These are phyloP conservation scores for Colletotrichum godetiae DNA, from an alignment of 2,329 filamentous ascomycete genomes.

Conservation along the genomic window DNA sequence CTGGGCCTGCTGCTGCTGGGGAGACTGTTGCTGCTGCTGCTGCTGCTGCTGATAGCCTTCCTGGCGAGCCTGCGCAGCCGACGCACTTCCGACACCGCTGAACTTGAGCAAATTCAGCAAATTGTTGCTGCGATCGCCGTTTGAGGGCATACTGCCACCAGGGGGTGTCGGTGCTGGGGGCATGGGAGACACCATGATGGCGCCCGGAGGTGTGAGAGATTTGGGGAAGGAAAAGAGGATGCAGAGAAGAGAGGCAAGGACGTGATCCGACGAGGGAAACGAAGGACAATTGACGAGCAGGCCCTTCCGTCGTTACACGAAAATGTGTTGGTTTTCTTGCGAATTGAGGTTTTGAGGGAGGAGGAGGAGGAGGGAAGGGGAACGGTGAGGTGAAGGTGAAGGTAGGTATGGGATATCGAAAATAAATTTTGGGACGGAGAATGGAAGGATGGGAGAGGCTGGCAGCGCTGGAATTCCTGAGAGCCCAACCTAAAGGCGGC, in stretches of 20 bases:
- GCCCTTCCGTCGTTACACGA: constrained; percentile 33
- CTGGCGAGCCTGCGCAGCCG: constrained; percentile 34
- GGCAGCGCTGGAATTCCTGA: constrained; percentile 20
- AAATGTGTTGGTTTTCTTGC: neutral
- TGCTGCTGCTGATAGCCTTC: constrained; percentile 45
- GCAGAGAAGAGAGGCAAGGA: constrained; percentile 3
- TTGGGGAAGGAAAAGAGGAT: constrained; percentile 13
- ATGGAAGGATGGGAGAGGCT: constrained; percentile 33
- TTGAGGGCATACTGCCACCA: constrained; percentile 48
- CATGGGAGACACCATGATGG: constrained; percentile 50
- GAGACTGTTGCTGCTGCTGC: constrained; percentile 42
- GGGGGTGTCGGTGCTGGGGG: constrained; percentile 64
- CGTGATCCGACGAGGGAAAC: constrained; percentile 30
- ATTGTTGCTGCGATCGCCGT: constrained; percentile 63
- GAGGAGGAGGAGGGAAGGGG: constrained; percentile 2
- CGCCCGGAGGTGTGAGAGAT: neutral
- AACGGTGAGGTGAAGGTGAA: neutral
- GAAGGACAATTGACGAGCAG: constrained; percentile 28
- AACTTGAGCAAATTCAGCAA: constrained; percentile 73
- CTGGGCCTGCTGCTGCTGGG: constrained; percentile 22
- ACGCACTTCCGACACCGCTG: constrained; percentile 50
- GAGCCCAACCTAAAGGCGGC: constrained; percentile 31
- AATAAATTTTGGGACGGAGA: constrained; percentile 35
- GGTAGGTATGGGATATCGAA: constrained; percentile 16
- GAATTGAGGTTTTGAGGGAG: neutral